These are phyloP conservation scores for Cudoniella acicularis DNA, from an alignment of 495 filamentous ascomycete species.

Conservation along the genomic window DNA sequence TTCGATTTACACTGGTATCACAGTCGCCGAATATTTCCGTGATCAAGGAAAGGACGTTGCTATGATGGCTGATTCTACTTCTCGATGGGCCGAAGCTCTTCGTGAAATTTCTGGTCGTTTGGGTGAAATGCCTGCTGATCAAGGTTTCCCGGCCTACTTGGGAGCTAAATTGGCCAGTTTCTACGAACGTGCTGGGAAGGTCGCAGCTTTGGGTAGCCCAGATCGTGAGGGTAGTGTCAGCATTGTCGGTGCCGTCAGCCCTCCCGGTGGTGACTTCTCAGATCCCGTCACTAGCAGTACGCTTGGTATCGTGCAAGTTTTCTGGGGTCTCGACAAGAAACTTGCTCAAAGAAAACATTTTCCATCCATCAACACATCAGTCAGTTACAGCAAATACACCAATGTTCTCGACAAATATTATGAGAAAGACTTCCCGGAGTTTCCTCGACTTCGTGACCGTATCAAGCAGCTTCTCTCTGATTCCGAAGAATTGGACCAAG, in stretches of 20 bases:
- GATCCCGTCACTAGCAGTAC: slow-evolving; percentile 95
- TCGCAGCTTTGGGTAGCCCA: slow-evolving; percentile 80
- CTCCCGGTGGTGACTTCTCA: slow-evolving; percentile 97
- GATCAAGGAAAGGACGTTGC: slow-evolving; percentile 97
- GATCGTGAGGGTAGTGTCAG: slow-evolving; percentile 86
- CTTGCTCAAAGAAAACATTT: slow-evolving; percentile 99
- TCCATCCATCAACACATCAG: slow-evolving; percentile 93
- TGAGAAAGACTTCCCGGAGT: slow-evolving; percentile 87
- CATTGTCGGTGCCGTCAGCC: slow-evolving; percentile 96
- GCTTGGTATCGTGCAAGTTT: slow-evolving; percentile 96
- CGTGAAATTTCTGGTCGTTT: slow-evolving; percentile 98
- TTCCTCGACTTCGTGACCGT: slow-evolving; percentile 86
- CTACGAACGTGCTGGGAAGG: slow-evolving; percentile 96
- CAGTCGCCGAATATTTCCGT: slow-evolving; percentile 96
- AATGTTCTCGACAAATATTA: slow-evolving; percentile 85
- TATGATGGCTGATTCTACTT: slow-evolving; percentile 99
- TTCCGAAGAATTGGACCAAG: slow-evolving; percentile 96
- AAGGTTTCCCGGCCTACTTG: slow-evolving; percentile 98
- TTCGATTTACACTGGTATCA: slow-evolving; percentile 99
- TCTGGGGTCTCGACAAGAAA: slow-evolving; percentile 99
- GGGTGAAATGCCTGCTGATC: slow-evolving; percentile 99
- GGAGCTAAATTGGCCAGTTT: slow-evolving; percentile 96
- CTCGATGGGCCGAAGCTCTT: slow-evolving; percentile 96
- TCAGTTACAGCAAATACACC: slow-evolving; percentile 97
- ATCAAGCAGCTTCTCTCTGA: slow-evolving; percentile 90